Evolutionary conservation across 257 asterid species (phyloP), one percentile per base, ranked within the genome.

Genomic region (Nemophila menziesii): DNA sequence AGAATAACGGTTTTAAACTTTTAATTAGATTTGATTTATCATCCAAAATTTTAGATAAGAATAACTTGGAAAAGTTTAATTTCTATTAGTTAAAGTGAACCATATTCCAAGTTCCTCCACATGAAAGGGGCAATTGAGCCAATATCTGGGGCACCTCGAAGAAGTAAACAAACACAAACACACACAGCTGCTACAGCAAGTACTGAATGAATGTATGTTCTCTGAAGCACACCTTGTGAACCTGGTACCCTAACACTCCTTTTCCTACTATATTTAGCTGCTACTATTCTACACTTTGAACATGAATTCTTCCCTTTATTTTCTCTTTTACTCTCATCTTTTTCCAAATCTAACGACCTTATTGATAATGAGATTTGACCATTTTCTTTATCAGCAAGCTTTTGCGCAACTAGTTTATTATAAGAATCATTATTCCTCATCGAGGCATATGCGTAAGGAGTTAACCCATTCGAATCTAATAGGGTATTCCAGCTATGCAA

Each of bases 181-280:
- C 95, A 84, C 5, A 84, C 93, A 5, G 95, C 92, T 18, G 95
- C 95, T 43, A 84, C 64, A 9, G 78, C 72, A 15, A 84, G 92
- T 78, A 78, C 70, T 0, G 93, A 80, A 46, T 80, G 93, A 34
- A 84, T 63, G 54, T 74, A 77, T 5, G 93, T 86, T 20, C 73
- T 74, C 29, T 75, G 84, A 26, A 85, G 87, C 53, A 85, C 49
- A 29, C 80, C 87, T 38, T 51, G 66, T 8, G 86, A 68, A 39
- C 69, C 69, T 12, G 66, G 67, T 62, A 37, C 37, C 51, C 42
- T n/a, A n/a, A n/a, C n/a, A n/a, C n/a, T n/a, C n/a, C n/a, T n/a
- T n/a, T n/a, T 65, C 46, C 56, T 43, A 36, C 54, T 57, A 65
- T 64, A 65, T 38, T 72, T 77, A 43, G 21, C 20, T 15, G 67